Percentiles rank a stretch among this genome's conserved stretches.
Evolutionary conservation across 306 rosid species (phyloP).

Genomic region (Urtica urens): DNA sequence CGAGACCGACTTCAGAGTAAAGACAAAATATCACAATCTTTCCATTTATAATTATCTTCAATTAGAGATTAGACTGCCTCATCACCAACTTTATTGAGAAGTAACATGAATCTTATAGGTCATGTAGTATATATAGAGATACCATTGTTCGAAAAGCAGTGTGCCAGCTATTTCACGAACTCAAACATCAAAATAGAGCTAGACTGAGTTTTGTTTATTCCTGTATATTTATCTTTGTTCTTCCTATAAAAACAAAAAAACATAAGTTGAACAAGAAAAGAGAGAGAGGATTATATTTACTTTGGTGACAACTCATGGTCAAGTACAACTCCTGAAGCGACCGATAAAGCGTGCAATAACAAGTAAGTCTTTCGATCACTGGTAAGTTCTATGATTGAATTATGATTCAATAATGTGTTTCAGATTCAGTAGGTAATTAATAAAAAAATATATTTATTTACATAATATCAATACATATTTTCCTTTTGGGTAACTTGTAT

Average conservation of each 20-base stretch:
- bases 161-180: slow-evolving; percentile 3
- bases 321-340: not conserved
- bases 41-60: slow-evolving; percentile 6
- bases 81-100: slow-evolving; percentile 8
- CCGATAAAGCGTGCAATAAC: not conserved
- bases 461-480: too few relatives aligned
- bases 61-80: slow-evolving; percentile 5
- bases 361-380: not conserved
- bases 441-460: not conserved
- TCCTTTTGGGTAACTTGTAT: too few relatives aligned
- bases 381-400: not conserved
- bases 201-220: not conserved
- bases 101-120: not conserved
- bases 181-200: not conserved
- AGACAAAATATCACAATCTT: slow-evolving; percentile 11
- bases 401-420: not conserved
- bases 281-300: too few relatives aligned
- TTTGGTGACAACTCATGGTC: not conserved
- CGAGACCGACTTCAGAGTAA: not conserved
- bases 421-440: not conserved
- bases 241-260: too few relatives aligned
- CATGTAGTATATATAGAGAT: not conserved
- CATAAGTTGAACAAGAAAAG: too few relatives aligned
- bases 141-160: not conserved
- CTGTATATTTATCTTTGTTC: not conserved